phyloP scores from a whole-genome alignment of 1,139 yeast species.

The Candida sp. region DNA sequence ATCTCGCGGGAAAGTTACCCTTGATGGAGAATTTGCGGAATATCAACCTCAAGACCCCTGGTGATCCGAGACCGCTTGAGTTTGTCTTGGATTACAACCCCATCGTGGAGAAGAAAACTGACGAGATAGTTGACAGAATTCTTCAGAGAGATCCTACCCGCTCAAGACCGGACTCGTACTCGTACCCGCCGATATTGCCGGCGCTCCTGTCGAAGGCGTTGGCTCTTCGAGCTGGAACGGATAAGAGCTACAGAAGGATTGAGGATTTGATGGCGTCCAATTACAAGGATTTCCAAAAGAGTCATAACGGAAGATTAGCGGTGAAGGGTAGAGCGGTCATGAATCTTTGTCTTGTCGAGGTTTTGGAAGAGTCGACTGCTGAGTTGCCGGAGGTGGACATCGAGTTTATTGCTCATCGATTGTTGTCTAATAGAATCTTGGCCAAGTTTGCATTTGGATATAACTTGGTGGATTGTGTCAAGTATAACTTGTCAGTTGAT shows the following conservation, averaged over 20 bases:
- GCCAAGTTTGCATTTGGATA: conserved; percentile 45
- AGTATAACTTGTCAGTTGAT: conserved; percentile 29
- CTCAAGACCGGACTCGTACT: conserved; percentile 1
- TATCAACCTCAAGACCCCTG: conserved; percentile 34
- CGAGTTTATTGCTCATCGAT: conserved; percentile 24
- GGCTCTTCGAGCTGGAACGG: conserved; percentile 35
- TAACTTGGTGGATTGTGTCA: conserved; percentile 32
- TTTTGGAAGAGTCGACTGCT: conserved; percentile 36
- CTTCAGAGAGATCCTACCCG: not conserved
- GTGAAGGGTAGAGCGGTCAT: conserved; percentile 32
- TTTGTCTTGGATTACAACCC: conserved; percentile 35
- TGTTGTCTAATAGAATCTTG: conserved; percentile 28
- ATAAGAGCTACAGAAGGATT: conserved; percentile 43
- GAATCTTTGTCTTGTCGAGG: conserved; percentile 29
- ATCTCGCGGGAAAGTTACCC: conserved; percentile 36
- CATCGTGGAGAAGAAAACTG: conserved; percentile 7
- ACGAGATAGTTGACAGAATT: not conserved
- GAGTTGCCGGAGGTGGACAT: conserved; percentile 38
- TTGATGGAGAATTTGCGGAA: conserved; percentile 32
- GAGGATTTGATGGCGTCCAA: conserved; percentile 37
- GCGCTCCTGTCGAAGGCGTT: conserved; percentile 30
- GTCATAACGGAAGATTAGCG: conserved; percentile 39
- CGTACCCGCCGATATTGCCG: conserved; percentile 43
- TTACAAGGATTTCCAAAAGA: conserved; percentile 25
- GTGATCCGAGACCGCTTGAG: conserved; percentile 29